A percentile compares a stretch with the other conserved stretches of the same genome.
Evolutionary conservation across 2,329 filamentous ascomycete species (phyloP).

Genomic region (Colletotrichum tropicale): DNA sequence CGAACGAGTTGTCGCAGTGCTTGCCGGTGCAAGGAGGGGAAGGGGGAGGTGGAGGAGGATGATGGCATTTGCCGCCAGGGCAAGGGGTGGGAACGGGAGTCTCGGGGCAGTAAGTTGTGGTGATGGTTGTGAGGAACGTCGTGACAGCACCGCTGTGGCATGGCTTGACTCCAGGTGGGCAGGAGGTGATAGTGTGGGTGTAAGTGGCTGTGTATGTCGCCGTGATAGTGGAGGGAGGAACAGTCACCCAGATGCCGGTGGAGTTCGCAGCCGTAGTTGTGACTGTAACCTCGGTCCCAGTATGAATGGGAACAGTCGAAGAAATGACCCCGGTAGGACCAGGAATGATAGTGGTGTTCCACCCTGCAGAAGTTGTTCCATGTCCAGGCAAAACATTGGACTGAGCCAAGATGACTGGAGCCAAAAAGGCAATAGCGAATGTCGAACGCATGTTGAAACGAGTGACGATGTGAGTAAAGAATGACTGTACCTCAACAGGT

Average conservation of each 20-base stretch:
- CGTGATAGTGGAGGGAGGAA: neutral
- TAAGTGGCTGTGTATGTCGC: neutral
- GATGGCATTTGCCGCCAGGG: neutral
- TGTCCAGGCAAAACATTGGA: neutral
- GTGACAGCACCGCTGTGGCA: neutral
- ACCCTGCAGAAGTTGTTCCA: neutral
- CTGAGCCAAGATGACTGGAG: neutral
- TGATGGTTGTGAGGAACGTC: neutral
- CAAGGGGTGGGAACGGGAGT: neutral
- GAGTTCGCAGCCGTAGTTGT: neutral
- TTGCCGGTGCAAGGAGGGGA: constrained; percentile 16
- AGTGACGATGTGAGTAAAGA: neutral
- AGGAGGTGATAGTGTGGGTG: neutral
- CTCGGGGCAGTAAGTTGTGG: constrained; percentile 8
- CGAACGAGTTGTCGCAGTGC: neutral
- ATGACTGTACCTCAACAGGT: neutral
- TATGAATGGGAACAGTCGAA: neutral
- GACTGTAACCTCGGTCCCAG: neutral
- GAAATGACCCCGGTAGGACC: neutral
- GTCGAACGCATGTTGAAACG: neutral
- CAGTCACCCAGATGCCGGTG: neutral
- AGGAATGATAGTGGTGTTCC: neutral
- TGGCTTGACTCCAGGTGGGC: neutral
- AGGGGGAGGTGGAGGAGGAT: neutral
- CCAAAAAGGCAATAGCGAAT: neutral